Conservation (phyloP, 768 basidiomycete species). For the Porphyrellus cyaneotinctus region DNA sequence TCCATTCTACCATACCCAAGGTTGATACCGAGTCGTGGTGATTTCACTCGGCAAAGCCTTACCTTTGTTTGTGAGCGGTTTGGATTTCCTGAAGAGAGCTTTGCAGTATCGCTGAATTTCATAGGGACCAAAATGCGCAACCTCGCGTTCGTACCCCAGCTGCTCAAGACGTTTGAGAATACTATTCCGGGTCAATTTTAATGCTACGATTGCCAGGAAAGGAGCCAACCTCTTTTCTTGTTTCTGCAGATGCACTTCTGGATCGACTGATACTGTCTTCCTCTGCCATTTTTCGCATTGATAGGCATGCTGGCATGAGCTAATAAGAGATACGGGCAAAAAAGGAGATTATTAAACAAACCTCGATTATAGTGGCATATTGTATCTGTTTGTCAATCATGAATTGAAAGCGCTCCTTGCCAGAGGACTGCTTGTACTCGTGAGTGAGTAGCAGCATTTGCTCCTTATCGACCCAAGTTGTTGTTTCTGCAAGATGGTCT, state of each 20-base stretch:
- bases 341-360: neutral
- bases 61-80: slow-evolving; percentile 9
- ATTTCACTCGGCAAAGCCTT: neutral
- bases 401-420: slow-evolving; percentile 1
- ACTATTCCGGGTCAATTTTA: neutral
- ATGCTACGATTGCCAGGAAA: neutral
- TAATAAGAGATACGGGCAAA: neutral
- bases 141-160: slow-evolving; percentile 4
- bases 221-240: neutral
- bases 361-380: neutral
- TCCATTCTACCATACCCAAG: slow-evolving; percentile 5
- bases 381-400: neutral
- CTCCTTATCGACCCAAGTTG: neutral
- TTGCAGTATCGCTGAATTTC: neutral
- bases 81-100: slow-evolving; percentile 1
- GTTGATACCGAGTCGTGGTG: neutral
- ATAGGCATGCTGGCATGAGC: neutral
- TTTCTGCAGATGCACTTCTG: neutral
- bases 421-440: neutral
- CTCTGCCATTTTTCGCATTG: neutral
- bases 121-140: neutral
- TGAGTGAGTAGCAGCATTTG: neutral
- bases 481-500: neutral
- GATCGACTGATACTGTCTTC: neutral
- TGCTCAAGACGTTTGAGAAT: slow-evolving; percentile 5